These are phyloP conservation scores for Penicillium ochrochloron DNA, from an alignment of 495 filamentous ascomycete species.

Conservation along the genomic window DNA sequence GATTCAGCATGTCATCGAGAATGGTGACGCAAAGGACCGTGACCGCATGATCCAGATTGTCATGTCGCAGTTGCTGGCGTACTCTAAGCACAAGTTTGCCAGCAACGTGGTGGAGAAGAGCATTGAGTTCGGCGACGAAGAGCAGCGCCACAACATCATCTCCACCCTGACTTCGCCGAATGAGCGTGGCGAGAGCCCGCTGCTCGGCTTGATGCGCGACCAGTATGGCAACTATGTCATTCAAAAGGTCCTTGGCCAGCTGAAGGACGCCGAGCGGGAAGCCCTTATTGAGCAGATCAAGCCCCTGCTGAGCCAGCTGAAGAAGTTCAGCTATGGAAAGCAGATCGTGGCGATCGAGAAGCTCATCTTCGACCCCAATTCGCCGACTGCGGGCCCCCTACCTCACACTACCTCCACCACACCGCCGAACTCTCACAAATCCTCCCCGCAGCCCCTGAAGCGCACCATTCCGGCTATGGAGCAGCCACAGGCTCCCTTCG, in stretches of 20 bases:
- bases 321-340: conserved; percentile 76
- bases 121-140: conserved; percentile 71
- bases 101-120: conserved; percentile 98
- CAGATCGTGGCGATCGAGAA: conserved; percentile 77
- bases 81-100: conserved; percentile 95
- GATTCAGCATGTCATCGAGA: conserved; percentile 88
- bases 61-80: conserved; percentile 67
- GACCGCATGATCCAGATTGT: conserved; percentile 74
- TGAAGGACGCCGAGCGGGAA: conserved; percentile 67
- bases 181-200: conserved; percentile 66
- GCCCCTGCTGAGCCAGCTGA: conserved; percentile 71
- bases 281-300: conserved; percentile 73
- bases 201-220: conserved; percentile 83
- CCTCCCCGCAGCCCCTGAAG: conserved; percentile 48
- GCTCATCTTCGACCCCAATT: conserved; percentile 54
- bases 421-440: conserved; percentile 53
- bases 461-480: conserved; percentile 41
- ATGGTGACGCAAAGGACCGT: conserved; percentile 78
- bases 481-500: conserved; percentile 35
- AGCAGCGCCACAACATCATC: conserved; percentile 75
- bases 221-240: conserved; percentile 97
- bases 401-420: conserved; percentile 43
- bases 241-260: conserved; percentile 77
- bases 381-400: conserved; percentile 27
- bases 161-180: conserved; percentile 61